These are phyloP conservation scores for Lolium multiflorum DNA, from an alignment of 176 grass and related monocot species.

Conservation along the genomic window DNA sequence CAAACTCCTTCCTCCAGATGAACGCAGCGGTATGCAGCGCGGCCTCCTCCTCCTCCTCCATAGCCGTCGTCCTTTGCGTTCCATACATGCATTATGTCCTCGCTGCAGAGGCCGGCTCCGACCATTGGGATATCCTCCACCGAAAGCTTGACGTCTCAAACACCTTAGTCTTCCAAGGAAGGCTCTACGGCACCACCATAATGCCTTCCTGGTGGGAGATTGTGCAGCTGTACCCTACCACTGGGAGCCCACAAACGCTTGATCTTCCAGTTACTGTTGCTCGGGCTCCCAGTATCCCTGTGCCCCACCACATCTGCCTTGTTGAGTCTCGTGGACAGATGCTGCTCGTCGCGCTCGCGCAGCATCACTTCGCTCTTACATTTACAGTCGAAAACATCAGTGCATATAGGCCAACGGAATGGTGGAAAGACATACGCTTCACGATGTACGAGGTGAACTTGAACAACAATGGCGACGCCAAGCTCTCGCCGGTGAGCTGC, in stretches of 20 bases:
- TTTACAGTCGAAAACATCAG: no score
- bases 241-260: neutral
- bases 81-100: neutral
- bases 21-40: neutral
- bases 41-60: neutral
- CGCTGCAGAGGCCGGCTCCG: neutral
- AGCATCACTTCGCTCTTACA: no score
- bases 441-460: neutral
- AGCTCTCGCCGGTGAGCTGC: neutral
- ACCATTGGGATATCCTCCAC: neutral
- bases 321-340: neutral
- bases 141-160: neutral
- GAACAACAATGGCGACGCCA: neutral
- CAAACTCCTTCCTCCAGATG: neutral
- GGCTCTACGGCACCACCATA: neutral
- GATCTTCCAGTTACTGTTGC: neutral
- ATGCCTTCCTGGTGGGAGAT: neutral
- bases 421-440: neutral
- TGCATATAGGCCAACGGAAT: neutral
- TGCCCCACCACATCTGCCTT: neutral
- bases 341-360: neutral
- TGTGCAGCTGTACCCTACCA: neutral
- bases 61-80: conserved; percentile 16
- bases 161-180: neutral
- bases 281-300: neutral